Percentiles rank a stretch among this genome's conserved stretches.
These are phyloP conservation scores for Mollisia scopiformis DNA, from an alignment of 2,329 filamentous ascomycete species.

Conservation along the genomic window DNA sequence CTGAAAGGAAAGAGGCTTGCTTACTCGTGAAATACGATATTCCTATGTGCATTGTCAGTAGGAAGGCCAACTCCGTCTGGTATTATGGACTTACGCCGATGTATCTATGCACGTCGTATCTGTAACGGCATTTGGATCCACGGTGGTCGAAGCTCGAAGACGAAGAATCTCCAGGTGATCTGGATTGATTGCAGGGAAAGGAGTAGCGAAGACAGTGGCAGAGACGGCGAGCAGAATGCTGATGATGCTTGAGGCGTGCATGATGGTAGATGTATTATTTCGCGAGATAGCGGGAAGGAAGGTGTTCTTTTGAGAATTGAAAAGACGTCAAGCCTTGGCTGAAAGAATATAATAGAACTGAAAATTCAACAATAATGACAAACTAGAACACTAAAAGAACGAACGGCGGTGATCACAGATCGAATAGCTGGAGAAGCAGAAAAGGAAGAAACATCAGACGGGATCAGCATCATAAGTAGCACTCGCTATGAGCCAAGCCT, in stretches of 20 bases:
- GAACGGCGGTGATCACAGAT: constrained; percentile 24
- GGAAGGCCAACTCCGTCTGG: not conserved
- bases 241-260: constrained; percentile 28
- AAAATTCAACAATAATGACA: constrained; percentile 11
- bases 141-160: constrained; percentile 41
- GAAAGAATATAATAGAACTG: not conserved
- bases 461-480: not conserved
- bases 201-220: constrained; percentile 37
- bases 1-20: not conserved
- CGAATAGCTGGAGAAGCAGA: constrained; percentile 14
- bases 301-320: not conserved
- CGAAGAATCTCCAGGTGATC: constrained; percentile 49
- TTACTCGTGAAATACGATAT: constrained; percentile 20
- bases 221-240: constrained; percentile 36
- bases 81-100: constrained; percentile 40
- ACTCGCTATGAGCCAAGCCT: not conserved
- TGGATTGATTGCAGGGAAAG: constrained; percentile 36
- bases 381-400: constrained; percentile 13
- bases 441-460: constrained; percentile 15
- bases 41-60: not conserved
- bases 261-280: constrained; percentile 34
- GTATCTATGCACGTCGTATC: constrained; percentile 46
- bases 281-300: no score
- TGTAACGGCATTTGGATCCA: constrained; percentile 46
- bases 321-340: constrained; percentile 5